Conservation (phyloP, 352 stramenopile species). For the Phytophthora sp. region DNA sequence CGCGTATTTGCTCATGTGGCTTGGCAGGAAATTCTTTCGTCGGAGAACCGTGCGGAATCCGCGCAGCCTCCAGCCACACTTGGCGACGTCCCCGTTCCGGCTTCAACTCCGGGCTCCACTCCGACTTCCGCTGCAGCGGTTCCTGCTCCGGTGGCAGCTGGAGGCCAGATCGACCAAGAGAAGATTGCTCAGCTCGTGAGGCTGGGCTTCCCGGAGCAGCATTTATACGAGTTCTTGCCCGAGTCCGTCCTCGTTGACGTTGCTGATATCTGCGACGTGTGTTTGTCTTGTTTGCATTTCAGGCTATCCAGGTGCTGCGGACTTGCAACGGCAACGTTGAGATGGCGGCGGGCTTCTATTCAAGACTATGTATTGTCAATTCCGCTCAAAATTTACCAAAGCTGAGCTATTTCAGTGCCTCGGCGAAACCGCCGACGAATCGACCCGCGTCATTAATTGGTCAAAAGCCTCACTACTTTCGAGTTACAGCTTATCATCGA, state of each 20-base stretch:
- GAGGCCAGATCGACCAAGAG: slow-evolving; percentile 33
- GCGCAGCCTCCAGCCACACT: slow-evolving; percentile 30
- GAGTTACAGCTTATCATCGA: too few relatives aligned
- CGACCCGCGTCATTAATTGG: too few relatives aligned
- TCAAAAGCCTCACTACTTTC: too few relatives aligned
- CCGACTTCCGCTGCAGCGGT: slow-evolving; percentile 13
- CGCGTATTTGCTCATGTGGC: slow-evolving; percentile 3
- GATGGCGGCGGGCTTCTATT: slow-evolving; percentile 82
- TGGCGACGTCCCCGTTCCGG: slow-evolving; percentile 35
- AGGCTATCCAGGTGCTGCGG: slow-evolving; percentile 68
- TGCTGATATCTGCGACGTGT: slow-evolving; percentile 28
- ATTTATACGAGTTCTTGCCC: slow-evolving; percentile 40
- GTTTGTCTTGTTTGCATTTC: slow-evolving; percentile 27
- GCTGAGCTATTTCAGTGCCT: too few relatives aligned
- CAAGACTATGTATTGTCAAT: slow-evolving; percentile 70
- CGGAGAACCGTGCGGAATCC: slow-evolving; percentile 49
- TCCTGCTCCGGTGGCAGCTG: slow-evolving; percentile 23
- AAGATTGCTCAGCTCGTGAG: slow-evolving; percentile 74
- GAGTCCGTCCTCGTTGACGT: too few relatives aligned
- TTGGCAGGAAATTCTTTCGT: slow-evolving; percentile 72
- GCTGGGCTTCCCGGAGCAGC: slow-evolving; percentile 70
- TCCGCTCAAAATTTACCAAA: too few relatives aligned
- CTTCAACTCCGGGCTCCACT: slow-evolving; percentile 31
- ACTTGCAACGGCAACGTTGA: slow-evolving; percentile 84
- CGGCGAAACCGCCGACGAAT: too few relatives aligned